phyloP scores from a whole-genome alignment of 495 filamentous ascomycete species.

The Penicillium taxi region DNA sequence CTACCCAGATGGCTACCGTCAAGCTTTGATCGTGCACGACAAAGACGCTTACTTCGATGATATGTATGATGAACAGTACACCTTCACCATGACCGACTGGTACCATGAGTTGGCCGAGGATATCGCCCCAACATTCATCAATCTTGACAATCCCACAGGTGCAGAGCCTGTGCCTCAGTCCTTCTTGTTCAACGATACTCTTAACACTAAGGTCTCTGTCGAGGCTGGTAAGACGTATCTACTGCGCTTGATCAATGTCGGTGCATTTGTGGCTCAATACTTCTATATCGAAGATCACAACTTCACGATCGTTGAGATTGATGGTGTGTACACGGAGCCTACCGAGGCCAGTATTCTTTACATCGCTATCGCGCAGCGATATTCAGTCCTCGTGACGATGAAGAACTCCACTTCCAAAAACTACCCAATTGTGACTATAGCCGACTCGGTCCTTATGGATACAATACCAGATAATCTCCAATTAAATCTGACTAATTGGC shows the following conservation, averaged over 20 bases:
- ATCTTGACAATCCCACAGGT: slow-evolving; percentile 42
- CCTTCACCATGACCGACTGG: slow-evolving; percentile 61
- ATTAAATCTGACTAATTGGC: slow-evolving; percentile 71
- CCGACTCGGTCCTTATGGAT: slow-evolving; percentile 27
- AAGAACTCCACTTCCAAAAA: slow-evolving; percentile 57
- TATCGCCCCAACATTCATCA: slow-evolving; percentile 40
- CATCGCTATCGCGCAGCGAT: slow-evolving; percentile 62
- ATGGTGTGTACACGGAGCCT: slow-evolving; percentile 48
- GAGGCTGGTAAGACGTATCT: slow-evolving; percentile 72
- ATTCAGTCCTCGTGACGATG: slow-evolving; percentile 58
- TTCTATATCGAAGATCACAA: slow-evolving; percentile 71
- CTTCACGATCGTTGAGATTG: slow-evolving; percentile 49
- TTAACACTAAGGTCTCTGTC: slow-evolving; percentile 50
- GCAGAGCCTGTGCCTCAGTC: slow-evolving; percentile 47
- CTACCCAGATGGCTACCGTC: slow-evolving; percentile 70
- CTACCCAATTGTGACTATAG: slow-evolving; percentile 51
- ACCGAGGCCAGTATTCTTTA: slow-evolving; percentile 55
- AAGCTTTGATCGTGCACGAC: slow-evolving; percentile 65
- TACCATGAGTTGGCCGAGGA: slow-evolving; percentile 42
- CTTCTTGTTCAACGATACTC: slow-evolving; percentile 50
- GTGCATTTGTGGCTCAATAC: slow-evolving; percentile 66
- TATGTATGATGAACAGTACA: slow-evolving; percentile 59
- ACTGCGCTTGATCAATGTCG: slow-evolving; percentile 68
- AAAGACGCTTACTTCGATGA: slow-evolving; percentile 49
- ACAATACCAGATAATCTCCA: slow-evolving; percentile 30